Base-by-base conservation (phyloP, 2,329 filamentous ascomycete species). In the Fusarium acutatum region DNA sequence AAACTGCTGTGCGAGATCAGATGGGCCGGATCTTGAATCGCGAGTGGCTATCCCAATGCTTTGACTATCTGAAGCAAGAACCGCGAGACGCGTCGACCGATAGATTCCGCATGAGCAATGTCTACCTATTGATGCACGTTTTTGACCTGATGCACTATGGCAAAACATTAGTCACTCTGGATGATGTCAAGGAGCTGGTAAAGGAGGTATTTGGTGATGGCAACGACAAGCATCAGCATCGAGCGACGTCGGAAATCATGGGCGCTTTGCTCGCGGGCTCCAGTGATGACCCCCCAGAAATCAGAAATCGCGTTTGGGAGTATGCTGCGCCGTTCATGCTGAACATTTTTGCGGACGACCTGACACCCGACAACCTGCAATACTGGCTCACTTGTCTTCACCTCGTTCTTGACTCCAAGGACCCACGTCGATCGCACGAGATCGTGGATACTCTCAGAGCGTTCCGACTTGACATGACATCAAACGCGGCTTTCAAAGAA, bases 401-500 rank as follows among this genome's bases (percentile, higher is more conserved):
- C 79, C 90, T 98, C 79, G 90, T 97, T 32, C 86, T 97, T 46
- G 94, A 97, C 76, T 91, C 92, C 17, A 96, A 96, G 78, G 96
- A 99, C 82, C 96, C 96, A 18, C 90, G 97, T 49, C 91, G 96
- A 71, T 91, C 91, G 7, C 95, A 93, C 86, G 96, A 97, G 73
- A 88, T 99, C 71, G 89, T 97, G 40, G 92, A 96, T 72, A 92
- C 91, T 82, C 86, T 99, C 26, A 90, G 93, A 52, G 90, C 91
- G 60, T 98, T 98, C 88, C 90, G 94, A 35, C 87, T 99, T 15
- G 96, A 99, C 80, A 96, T 98, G 92, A 87, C 90, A 11, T 98
- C 96, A 0, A 98, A 98, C 80, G 96, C 97, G 8, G 96, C 96
- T 0, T 99, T 99, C 88, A 99, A 99, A 81, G 97, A 99, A 81